Base-by-base conservation (phyloP, 768 basidiomycete genomes). In the Favolaschia claudopus region DNA sequence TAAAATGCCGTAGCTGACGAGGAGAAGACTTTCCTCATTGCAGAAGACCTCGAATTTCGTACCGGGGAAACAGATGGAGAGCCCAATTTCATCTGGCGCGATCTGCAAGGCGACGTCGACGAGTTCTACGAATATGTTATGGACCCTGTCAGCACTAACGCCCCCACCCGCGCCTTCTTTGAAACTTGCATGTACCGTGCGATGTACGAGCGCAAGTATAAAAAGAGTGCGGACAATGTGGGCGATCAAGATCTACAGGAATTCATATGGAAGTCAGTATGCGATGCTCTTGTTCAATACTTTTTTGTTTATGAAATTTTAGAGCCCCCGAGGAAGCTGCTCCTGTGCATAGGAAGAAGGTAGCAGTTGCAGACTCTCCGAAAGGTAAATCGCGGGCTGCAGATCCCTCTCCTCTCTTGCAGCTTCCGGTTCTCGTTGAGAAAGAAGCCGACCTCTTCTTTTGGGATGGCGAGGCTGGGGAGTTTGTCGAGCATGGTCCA, bases 141-240 rank as follows among this genome's bases (percentile, higher is more conserved):
- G n/a, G n/a, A n/a, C n/a, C n/a, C 92, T 25, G 79, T 86, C 4
- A 84, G 82, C 13, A 88, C 88, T 5, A 94, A 93, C 42, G 87
- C 86, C 47, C 90, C 92, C 1, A 96, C 93, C 0, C 85, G 88
- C 43, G 89, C 85, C 15, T 91, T 95, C 72, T 97, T 99, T 70
- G 95, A 98, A 76, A 89, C 89, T 24, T 93, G 95, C 76, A 91
- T 98, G 83, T 92, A 96, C 67, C 88, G 93, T 27, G 96, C 96
- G 57, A 95, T 99, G 88, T 99, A 90, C 73, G 97, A 99, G 71
- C 86, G 95, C 75, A 96, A 95, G 78, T 89, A 91, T 78, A 88
- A 82, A 66, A 78, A 66, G 47, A 86, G 85, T 65, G 91, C 92
- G 12, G 89, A 92, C 52, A 84, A 80, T 58, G 83, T 89, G 17